Percentiles rank a stretch among this genome's conserved stretches.
Conservation (phyloP, 2,329 filamentous ascomycete species). For the Scortechinia acanthostroma region DNA sequence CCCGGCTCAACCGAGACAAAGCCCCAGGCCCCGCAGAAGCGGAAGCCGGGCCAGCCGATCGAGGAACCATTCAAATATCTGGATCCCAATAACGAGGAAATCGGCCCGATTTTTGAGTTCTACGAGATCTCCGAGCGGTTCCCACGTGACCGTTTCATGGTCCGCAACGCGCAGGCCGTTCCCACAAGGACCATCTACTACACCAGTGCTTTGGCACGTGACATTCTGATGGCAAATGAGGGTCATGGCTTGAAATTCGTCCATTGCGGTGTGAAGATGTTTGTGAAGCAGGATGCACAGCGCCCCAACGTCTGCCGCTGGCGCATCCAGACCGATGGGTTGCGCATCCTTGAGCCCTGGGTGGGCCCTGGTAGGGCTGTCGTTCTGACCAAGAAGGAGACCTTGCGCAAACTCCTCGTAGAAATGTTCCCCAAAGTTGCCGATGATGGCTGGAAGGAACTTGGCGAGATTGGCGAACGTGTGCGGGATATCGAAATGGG, state of each 20-base stretch:
- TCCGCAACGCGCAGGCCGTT: conserved; percentile 82
- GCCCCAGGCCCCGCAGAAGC: conserved; percentile 27
- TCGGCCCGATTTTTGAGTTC: conserved; percentile 72
- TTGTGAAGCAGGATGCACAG: conserved; percentile 92
- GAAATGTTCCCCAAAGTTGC: conserved; percentile 95
- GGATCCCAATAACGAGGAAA: conserved; percentile 64
- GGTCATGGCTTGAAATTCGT: conserved; percentile 89
- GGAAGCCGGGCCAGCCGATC: conserved; percentile 38
- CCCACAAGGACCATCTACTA: conserved; percentile 96
- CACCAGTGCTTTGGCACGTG: conserved; percentile 74
- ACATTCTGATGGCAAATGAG: conserved; percentile 82
- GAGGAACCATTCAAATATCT: conserved; percentile 97
- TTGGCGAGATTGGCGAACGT: conserved; percentile 82
- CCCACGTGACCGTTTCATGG: conserved; percentile 87
- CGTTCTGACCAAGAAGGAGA: conserved; percentile 68
- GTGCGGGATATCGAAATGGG: conserved; percentile 78
- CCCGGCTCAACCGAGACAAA: conserved; percentile 13
- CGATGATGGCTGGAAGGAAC: conserved; percentile 64
- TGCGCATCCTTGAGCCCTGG: conserved; percentile 85
- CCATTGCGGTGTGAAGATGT: conserved; percentile 96
- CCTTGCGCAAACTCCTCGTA: conserved; percentile 73
- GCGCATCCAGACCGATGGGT: conserved; percentile 91
- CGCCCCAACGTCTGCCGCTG: conserved; percentile 80
- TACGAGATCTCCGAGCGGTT: conserved; percentile 80
- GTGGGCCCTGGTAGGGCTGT: conserved; percentile 74